A percentile compares a stretch with the other conserved stretches of the same genome.
These are phyloP conservation scores for Guillardia theta DNA, from an alignment of 78 protist genomes.

Conservation along the genomic window DNA sequence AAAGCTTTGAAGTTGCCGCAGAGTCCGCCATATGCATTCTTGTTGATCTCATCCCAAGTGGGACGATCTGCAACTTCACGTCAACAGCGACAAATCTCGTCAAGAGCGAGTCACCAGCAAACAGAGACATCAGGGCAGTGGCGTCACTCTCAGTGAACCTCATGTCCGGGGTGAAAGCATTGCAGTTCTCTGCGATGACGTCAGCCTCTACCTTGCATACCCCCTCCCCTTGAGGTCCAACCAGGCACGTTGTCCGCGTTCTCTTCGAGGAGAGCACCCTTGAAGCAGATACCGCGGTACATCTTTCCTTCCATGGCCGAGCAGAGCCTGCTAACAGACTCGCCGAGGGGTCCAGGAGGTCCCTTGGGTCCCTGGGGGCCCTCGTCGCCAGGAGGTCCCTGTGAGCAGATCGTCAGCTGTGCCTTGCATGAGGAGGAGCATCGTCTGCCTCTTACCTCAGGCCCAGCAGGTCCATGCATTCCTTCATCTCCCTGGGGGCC, in stretches of 20 bases:
- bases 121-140: neutral
- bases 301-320: neutral
- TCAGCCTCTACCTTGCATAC: no score
- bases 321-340: neutral
- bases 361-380: neutral
- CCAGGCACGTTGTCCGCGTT: constrained; percentile 1
- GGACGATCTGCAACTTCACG: neutral
- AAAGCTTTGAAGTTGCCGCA: neutral
- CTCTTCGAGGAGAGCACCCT: neutral
- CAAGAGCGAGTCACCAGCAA: no score
- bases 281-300: neutral
- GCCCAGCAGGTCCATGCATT: neutral
- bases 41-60: neutral
- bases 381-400: neutral
- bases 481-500: neutral
- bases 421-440: neutral
- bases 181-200: no score
- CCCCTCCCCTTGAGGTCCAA: no score
- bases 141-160: neutral
- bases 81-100: no score
- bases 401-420: neutral
- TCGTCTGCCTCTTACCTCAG: neutral
- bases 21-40: neutral
- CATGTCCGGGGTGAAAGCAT: neutral
- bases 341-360: neutral